Base-by-base conservation (phyloP, 352 stramenopile genomes). In the Phytophthora multivora region DNA sequence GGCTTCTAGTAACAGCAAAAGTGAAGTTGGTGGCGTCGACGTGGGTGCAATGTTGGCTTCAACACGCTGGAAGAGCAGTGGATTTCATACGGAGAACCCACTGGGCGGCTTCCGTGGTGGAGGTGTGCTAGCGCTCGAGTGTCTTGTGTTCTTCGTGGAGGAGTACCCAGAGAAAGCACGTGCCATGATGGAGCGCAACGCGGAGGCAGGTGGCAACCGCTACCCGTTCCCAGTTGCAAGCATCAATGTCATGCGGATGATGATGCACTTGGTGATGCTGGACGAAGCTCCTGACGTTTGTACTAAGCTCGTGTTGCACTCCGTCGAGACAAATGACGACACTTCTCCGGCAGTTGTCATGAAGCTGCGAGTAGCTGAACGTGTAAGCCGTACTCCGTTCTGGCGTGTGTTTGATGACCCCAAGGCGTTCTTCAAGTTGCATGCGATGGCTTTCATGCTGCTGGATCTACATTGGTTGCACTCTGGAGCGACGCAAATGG, bases 231-330 rank as follows among this genome's bases (percentile, higher is more conserved):
- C 86, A 15, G 86, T 95, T 28, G 86, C 86, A 5, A 81, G 76
- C 41, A 90, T 95, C 65, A 95, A 95, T 57, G 84, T 95, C n/a
- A 72, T 93, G 77, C 82, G 86, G 13, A 93, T 95, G 86, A 73
- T 92, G 69, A 71, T 92, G 61, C 89, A 83, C 66, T 65, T 95
- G 23, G 53, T 93, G 48, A 93, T 95, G 86, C 68, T 95, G 18
- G 82, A 95, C 51, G 78, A 91, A 38, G 75, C 78, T 2, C 83
- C 84, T 7, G 77, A 88, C 30, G 70, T 84, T 28, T 77, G 71
- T 40, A 91, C 78, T 47, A 91, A 90, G 58, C 79, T 94, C 39
- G 82, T 92, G 33, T 56, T 92, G 43, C 81, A 91, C 53, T 63
- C 59, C n/a, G 58, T 71, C 11, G 54, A 71, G 40, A 63, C 56